Evolutionary conservation across 106 monocot species (phyloP), one percentile per base, ranked within the genome.

Genomic region (Dendrobium huoshanense): DNA sequence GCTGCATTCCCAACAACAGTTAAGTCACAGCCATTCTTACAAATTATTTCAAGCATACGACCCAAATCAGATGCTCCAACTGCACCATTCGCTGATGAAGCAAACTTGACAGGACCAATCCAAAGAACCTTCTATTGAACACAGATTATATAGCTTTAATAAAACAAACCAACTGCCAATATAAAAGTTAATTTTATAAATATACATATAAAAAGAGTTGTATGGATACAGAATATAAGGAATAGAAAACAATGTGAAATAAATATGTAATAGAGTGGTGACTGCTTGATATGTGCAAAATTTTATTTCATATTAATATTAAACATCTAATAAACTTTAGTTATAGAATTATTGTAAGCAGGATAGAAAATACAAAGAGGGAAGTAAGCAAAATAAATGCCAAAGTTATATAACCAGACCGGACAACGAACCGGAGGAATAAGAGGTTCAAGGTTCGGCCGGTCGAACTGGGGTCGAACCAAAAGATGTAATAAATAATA

Each of bases 91-190:
- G 54, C 64, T 20, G 58, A 77, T 80, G 80, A 42, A 81, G 79
- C 79, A 83, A 89, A 90, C 31, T 86, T 86, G 22, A 89, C 73
- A 19, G 92, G 87, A 43, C 96, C 96, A 84, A 97, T 89, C 88
- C 88, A 87, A 70, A 97, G 80, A 81, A 91, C 80, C 82, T 92
- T 97, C 96, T 97, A 92, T 17, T 61, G 4, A 61, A 16, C 61
- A 61, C n/a, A 61, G 5, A 51, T 13, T 20, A 61, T 22, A 61
- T 61, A n/a, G 4, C 4, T 9, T 22, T 5, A n/a, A 61, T 61
- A 8, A 61, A 61, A 22, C 8, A 61, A 61, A 61, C 20, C n/a
- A 61, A 61, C 20, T n/a, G 19, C 9, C 61, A 61, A 61, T 22
- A 61, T 61, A 61, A 61, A 61, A 61, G 61, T 22, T n/a, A 61